Evolutionary conservation across 768 basidiomycete species (phyloP).

Genomic region (Scleroderma bovista): DNA sequence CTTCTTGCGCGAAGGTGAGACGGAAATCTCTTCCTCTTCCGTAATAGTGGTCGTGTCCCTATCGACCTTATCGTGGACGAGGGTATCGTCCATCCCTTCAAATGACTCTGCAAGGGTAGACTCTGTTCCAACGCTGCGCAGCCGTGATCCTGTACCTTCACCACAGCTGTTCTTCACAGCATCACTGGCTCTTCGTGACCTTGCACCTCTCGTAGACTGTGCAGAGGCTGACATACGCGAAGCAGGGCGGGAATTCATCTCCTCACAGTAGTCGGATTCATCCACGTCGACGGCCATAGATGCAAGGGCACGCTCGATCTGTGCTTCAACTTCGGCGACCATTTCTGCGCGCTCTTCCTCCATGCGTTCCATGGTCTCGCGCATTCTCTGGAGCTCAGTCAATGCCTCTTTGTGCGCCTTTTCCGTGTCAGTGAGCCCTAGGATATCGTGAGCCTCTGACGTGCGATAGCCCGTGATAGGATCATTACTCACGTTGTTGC

Average conservation of each 20-base stretch:
- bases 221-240: constrained; percentile 63
- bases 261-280: constrained; percentile 64
- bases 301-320: constrained; percentile 81
- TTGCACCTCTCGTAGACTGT: constrained; percentile 36
- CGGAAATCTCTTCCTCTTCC: constrained; percentile 49
- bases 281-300: constrained; percentile 76
- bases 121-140: constrained; percentile 75
- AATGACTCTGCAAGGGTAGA: constrained; percentile 73
- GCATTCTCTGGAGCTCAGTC: constrained; percentile 80
- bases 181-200: constrained; percentile 60
- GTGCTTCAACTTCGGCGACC: constrained; percentile 91
- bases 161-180: constrained; percentile 37
- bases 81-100: constrained; percentile 36
- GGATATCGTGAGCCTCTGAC: constrained; percentile 5
- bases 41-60: constrained; percentile 48
- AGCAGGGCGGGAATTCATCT: constrained; percentile 55
- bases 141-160: constrained; percentile 28
- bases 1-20: constrained; percentile 54
- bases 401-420: constrained; percentile 72
- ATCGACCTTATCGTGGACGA: constrained; percentile 32
- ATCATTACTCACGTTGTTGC: constrained; percentile 56
- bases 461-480: background rate
- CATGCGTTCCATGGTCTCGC: constrained; percentile 80
- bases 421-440: constrained; percentile 82
- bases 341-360: constrained; percentile 81